Conservation (phyloP, 2,329 filamentous ascomycete genomes). For the Magnaporthiopsis incrustans region DNA sequence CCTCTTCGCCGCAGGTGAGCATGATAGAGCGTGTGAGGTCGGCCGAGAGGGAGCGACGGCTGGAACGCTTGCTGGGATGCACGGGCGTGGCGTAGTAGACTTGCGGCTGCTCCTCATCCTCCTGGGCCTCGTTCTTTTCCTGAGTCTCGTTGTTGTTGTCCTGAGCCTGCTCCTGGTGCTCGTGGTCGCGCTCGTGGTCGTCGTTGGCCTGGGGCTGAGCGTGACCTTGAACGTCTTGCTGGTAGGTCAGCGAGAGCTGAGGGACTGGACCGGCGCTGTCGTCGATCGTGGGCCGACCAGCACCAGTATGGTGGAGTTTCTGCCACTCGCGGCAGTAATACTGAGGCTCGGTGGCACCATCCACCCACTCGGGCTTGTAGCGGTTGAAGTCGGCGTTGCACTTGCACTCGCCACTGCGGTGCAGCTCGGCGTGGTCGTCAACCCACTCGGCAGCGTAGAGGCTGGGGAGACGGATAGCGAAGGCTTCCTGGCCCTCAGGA, state of each 20-base stretch:
- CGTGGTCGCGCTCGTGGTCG: background rate
- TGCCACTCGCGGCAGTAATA: conserved; percentile 11
- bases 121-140: background rate
- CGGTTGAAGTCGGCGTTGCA: conserved; percentile 25
- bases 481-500: conserved; percentile 11
- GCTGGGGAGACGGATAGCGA: conserved; percentile 24
- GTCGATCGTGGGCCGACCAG: conserved; percentile 1
- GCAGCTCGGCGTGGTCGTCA: conserved; percentile 27
- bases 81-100: conserved; percentile 1
- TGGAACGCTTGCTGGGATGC: background rate
- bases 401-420: conserved; percentile 25
- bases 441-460: conserved; percentile 34
- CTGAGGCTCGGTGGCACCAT: background rate
- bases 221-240: background rate
- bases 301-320: background rate
- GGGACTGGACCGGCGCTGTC: background rate
- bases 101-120: background rate
- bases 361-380: conserved; percentile 15
- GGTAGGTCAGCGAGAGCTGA: no score
- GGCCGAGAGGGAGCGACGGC: conserved; percentile 3
- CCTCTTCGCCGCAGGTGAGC: conserved; percentile 1
- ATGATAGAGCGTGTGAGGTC: background rate
- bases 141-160: background rate
- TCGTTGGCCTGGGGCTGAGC: background rate
- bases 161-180: background rate